Evolutionary conservation across 2,329 filamentous ascomycete genomes (phyloP), one percentile per base, ranked within the genome.

Genomic region (Trichoderma koningiopsis): DNA sequence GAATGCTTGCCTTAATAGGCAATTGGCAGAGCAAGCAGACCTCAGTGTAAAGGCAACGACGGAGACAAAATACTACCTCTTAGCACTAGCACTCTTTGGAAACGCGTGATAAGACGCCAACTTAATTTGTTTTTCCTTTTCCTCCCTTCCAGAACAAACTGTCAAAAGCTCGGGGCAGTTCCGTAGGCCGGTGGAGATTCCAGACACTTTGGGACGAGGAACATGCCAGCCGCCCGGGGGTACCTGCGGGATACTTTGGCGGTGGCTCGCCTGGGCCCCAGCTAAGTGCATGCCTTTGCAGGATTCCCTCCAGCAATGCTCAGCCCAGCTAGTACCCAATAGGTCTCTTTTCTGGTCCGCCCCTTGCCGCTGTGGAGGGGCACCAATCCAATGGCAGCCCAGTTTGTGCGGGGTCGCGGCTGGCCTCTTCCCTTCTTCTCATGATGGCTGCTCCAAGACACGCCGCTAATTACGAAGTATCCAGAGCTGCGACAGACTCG

Each of bases 361-460:
- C 47, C 58, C 60, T 49, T 53, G 60, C 61, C 61, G 49, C 61
- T 40, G 22, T 55, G 61, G 61, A 64, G 61, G 61, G 61, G 61
- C 61, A 33, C 47, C 61, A 55, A 40, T 53, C 47, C 61, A 55
- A 40, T 53, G 61, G 27, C 61, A 56, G 35, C 62, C 24, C 27
- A 43, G 14, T 31, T 47, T 56, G 62, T 65, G 62, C 62, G 62
- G 62, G 62, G 62, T 65, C 35, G 27, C 43, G 11, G 35, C 61
- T 64, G 33, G n/a, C 35, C 27, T 14, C 14, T 29, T 55, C 24
- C 24, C 52, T 29, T 22, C 11, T 29, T 29, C 52, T 27, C 52
- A 55, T 55, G n/a, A 49, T 52, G 60, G 31, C 31, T 53, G 43
- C 49, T 22, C 19, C 61, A 53, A 53, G 31, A 19, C 40, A 29